phyloP scores from a whole-genome alignment of 2,329 filamentous ascomycete genomes.

The Botrytis fragariae region DNA sequence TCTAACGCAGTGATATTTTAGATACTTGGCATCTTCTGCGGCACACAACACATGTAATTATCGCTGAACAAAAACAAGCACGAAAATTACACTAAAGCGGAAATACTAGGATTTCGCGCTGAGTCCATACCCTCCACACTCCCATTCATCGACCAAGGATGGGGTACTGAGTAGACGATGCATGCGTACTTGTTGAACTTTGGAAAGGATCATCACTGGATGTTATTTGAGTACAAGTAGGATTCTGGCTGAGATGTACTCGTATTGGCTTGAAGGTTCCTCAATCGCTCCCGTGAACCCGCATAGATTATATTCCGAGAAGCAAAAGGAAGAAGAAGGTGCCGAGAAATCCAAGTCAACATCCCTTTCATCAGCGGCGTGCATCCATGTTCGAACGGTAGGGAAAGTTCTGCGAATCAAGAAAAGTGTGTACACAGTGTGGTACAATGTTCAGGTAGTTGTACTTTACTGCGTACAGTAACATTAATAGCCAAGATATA shows the following conservation, averaged over 20 bases:
- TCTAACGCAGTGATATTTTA: not conserved
- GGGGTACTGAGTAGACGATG: not conserved
- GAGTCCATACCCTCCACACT: not conserved
- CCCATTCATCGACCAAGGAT: not conserved
- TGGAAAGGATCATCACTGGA: slow-evolving; percentile 15
- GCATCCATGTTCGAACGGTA: not conserved
- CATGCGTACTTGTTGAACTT: not conserved
- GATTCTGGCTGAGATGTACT: not conserved
- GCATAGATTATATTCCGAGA: not conserved
- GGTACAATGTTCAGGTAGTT: not conserved
- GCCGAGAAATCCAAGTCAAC: not conserved
- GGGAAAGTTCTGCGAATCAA: not conserved
- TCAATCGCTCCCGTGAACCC: not conserved
- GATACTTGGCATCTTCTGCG: not conserved
- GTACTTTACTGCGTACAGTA: not conserved
- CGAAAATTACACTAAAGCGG: not conserved
- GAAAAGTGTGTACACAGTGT: not conserved
- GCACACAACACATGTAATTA: not conserved
- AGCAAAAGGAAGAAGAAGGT: not conserved
- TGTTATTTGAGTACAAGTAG: not conserved
- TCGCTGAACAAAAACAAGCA: not conserved
- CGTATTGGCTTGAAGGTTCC: not conserved
- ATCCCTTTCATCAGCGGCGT: slow-evolving; percentile 5
- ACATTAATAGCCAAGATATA: not conserved
- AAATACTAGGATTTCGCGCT: slow-evolving; percentile 2